A percentile compares a stretch with the other conserved stretches of the same genome.
phyloP scores from a whole-genome alignment of 805 yeast genomes.

The Candida hungchunana region DNA sequence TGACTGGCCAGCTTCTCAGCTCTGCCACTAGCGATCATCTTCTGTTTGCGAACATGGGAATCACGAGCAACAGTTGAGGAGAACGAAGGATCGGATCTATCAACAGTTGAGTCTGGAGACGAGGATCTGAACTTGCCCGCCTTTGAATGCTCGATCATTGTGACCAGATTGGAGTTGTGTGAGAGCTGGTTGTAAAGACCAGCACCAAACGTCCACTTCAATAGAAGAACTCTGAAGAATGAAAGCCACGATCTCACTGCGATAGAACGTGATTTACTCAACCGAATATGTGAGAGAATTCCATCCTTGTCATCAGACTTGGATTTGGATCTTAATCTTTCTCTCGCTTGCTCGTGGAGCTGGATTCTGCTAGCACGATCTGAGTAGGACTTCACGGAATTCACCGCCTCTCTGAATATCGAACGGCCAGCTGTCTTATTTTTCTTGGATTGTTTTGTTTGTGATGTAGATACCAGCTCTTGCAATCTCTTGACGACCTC shows the following conservation, averaged over 20 bases:
- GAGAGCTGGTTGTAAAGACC: conserved; percentile 27
- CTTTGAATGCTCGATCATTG: conserved; percentile 21
- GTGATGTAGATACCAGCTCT: conserved; percentile 45
- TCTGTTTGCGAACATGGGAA: conserved; percentile 17
- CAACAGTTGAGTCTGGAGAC: conserved; percentile 9
- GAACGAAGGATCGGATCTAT: conserved; percentile 13
- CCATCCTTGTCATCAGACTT: conserved; percentile 14
- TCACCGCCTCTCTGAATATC: conserved; percentile 52
- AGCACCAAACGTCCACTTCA: conserved; percentile 25
- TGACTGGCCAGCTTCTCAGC: conserved; percentile 17
- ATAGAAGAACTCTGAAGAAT: conserved; percentile 24
- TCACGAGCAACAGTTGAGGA: conserved; percentile 12
- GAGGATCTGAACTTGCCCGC: conserved; percentile 11
- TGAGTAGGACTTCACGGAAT: conserved; percentile 41
- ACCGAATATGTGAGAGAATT: conserved; percentile 23
- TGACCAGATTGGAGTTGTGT: conserved; percentile 17
- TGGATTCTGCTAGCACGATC: conserved; percentile 31
- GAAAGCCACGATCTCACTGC: conserved; percentile 28
- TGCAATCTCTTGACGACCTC: conserved; percentile 38
- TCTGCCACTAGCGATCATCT: conserved; percentile 22
- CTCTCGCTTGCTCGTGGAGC: conserved; percentile 6
- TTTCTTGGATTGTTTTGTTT: conserved; percentile 56
- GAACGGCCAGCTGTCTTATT: conserved; percentile 59
- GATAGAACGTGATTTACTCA: conserved; percentile 26
- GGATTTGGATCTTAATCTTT: conserved; percentile 21